Evolutionary conservation across 345 rosid species (phyloP).

Genomic region (Abelmoschus esculentus): DNA sequence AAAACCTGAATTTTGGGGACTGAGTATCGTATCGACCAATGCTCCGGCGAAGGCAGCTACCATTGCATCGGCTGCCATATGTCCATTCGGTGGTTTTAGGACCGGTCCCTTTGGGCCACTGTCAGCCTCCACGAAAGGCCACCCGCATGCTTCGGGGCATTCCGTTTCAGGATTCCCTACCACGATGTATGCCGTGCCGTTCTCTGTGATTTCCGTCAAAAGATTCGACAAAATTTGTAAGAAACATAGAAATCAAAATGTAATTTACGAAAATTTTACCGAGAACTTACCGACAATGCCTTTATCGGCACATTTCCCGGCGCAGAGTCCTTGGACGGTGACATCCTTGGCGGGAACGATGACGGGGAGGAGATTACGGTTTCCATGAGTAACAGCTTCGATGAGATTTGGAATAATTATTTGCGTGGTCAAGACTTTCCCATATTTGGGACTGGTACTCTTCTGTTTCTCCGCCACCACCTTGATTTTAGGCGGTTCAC

Average conservation of each 20-base stretch:
- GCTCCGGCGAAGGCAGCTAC: slow-evolving; percentile 48
- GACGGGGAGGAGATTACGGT: slow-evolving; percentile 27
- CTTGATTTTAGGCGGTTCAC: slow-evolving; percentile 10
- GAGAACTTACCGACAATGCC: slow-evolving; percentile 19
- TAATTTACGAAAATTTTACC: no score
- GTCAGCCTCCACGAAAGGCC: slow-evolving; percentile 52
- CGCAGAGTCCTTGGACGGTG: slow-evolving; percentile 40
- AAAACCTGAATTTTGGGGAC: slow-evolving; percentile 30
- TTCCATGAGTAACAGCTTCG: slow-evolving; percentile 19
- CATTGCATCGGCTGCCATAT: slow-evolving; percentile 54
- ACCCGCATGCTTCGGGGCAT: slow-evolving; percentile 61
- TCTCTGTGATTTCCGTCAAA: no score
- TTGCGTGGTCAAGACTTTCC: slow-evolving; percentile 28
- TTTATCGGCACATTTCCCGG: slow-evolving; percentile 40
- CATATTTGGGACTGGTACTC: slow-evolving; percentile 28
- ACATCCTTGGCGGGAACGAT: slow-evolving; percentile 40
- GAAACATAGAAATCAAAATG: no score
- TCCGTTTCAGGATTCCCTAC: slow-evolving; percentile 51
- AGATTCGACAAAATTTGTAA: no score
- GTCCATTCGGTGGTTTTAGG: slow-evolving; percentile 48
- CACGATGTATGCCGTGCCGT: slow-evolving; percentile 32
- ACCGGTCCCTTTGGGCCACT: slow-evolving; percentile 36
- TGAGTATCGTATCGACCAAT: slow-evolving; percentile 40
- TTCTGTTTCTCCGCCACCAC: slow-evolving; percentile 31
- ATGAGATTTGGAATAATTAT: slow-evolving; percentile 25